These are phyloP conservation scores for Candida nanaspora DNA, from an alignment of 805 yeast genomes.

Conservation along the genomic window DNA sequence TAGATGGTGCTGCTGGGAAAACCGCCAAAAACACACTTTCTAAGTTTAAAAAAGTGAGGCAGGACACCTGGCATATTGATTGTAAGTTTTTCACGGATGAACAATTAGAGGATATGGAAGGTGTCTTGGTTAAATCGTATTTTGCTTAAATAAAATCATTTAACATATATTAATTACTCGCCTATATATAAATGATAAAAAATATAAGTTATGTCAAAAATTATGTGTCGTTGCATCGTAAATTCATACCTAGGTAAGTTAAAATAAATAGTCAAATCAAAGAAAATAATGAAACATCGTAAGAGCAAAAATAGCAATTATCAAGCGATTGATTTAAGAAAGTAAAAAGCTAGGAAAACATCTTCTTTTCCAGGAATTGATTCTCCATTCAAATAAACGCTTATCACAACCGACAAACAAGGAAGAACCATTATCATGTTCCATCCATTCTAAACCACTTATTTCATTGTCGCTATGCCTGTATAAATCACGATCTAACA, in stretches of 20 bases:
- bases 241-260: too few species aligned
- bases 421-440: slow-evolving; percentile 35
- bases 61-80: slow-evolving; percentile 95
- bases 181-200: background rate
- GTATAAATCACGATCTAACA: too few species aligned
- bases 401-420: slow-evolving; percentile 57
- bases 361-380: slow-evolving; percentile 57
- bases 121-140: slow-evolving; percentile 88
- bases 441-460: slow-evolving; percentile 55
- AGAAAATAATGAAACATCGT: too few species aligned
- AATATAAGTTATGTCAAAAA: background rate
- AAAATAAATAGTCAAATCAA: too few species aligned
- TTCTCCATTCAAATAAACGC: slow-evolving; percentile 65
- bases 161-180: background rate
- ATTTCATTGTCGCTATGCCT: slow-evolving; percentile 29
- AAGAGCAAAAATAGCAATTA: too few species aligned
- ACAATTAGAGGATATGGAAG: slow-evolving; percentile 86
- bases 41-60: slow-evolving; percentile 83
- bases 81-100: slow-evolving; percentile 63
- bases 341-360: slow-evolving; percentile 51
- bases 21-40: slow-evolving; percentile 78
- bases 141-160: slow-evolving; percentile 45
- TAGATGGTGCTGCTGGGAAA: slow-evolving; percentile 73
- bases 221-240: too few species aligned
- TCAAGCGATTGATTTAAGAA: too few species aligned